Conservation (phyloP, 176 grass and related monocot genomes). For the Zizania latifolia region DNA sequence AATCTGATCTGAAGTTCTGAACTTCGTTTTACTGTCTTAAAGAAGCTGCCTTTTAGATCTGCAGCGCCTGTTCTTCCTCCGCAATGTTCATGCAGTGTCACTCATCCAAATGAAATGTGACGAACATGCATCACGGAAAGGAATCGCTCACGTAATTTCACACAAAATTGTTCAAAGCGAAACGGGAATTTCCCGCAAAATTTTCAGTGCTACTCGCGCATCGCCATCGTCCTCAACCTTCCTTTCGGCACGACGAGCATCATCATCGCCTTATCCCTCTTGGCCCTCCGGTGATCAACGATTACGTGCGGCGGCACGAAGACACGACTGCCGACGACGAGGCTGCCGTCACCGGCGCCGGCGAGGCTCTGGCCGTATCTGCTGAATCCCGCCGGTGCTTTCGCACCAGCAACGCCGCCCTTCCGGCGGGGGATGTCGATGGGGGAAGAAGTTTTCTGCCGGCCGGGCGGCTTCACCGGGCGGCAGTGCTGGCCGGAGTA, state of each 20-base stretch:
- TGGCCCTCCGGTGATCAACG: conserved; percentile 27
- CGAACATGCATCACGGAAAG: background rate
- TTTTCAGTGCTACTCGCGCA: background rate
- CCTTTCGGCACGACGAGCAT: conserved; percentile 17
- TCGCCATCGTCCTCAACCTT: conserved; percentile 1
- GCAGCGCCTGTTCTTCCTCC: background rate
- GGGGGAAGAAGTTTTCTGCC: conserved; percentile 28
- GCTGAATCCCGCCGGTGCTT: background rate
- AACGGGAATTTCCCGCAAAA: background rate
- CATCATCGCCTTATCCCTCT: conserved; percentile 20
- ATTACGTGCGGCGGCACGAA: conserved; percentile 45
- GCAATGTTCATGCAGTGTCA: background rate
- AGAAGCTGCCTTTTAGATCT: background rate
- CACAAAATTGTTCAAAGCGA: background rate
- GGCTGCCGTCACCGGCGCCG: conserved; percentile 3
- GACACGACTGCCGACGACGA: conserved; percentile 22
- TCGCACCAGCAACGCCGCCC: background rate
- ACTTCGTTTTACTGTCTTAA: background rate
- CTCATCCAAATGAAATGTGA: too few relatives aligned
- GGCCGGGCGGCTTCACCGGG: background rate
- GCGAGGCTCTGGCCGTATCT: conserved; percentile 3
- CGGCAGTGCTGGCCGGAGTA: background rate
- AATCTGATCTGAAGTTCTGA: too few relatives aligned
- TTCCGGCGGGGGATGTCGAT: conserved; percentile 33
- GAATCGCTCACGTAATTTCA: background rate